Evolutionary conservation across 129 eudicot genomes (phyloP), one percentile per base, ranked within the genome.

Genomic region (Smallanthus sonchifolius): DNA sequence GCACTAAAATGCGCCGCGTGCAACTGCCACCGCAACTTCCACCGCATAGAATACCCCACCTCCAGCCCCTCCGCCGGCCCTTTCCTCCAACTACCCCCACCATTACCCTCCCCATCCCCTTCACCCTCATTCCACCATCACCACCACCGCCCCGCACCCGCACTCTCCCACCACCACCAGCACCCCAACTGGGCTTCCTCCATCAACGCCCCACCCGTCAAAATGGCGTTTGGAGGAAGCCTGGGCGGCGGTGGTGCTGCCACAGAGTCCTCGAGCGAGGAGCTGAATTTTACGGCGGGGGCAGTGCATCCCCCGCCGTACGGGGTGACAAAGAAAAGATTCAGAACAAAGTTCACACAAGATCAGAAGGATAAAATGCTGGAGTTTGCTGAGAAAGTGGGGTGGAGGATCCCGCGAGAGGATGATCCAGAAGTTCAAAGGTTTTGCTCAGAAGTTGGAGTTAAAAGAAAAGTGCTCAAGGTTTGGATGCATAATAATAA

Each of bases 401-500:
- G 96, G 52, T 92, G 97, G 97, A 79, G 97, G 65, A 92, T 92
- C 39, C 96, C 96, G 7, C 89, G 92, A 73, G 96, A 92, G 66
- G 97, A 91, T 59, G 97, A 91, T 69, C 84, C 86, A 0, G 90
- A 86, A 44, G 86, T 88, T 34, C 96, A 88, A 80, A 86, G 95
- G 84, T 86, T 91, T 75, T 91, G 96, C 51, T 87, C 69, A n/a
- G 92, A 91, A 19, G 84, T 86, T 59, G 92, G 96, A 19, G 92
- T 91, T 69, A 91, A 86, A 74, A 88, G 97, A 77, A 95, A 91
- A 75, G 96, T 91, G 4, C 84, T 91, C 61, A 91, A 91, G 85
- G 97, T 91, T 44, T 91, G 97, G 97, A 88, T 91, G 97, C 97
- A 91, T 78, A 91, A 91, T 79, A 91, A 91, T 73, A 91, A 91